phyloP scores from a whole-genome alignment of 768 basidiomycete species.

The Agrocybe praecox region DNA sequence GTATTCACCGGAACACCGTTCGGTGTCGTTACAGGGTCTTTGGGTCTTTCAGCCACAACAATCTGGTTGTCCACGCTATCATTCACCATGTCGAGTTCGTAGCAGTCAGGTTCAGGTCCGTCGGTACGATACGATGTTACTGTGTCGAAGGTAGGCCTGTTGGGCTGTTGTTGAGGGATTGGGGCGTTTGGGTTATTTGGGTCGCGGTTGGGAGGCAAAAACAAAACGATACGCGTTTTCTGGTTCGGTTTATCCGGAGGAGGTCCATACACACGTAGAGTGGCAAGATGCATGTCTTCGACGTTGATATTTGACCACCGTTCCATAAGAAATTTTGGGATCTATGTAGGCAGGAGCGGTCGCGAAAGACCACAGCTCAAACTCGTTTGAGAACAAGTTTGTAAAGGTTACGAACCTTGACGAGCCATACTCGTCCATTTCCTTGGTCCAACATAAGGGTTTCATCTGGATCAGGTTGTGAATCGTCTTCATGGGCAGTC shows the following conservation, averaged over 20 bases:
- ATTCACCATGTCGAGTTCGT: conserved; percentile 88
- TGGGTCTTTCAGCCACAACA: conserved; percentile 82
- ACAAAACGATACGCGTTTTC: conserved; percentile 65
- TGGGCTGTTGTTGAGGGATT: conserved; percentile 23
- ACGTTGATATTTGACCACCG: conserved; percentile 78
- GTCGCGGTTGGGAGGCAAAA: conserved; percentile 62
- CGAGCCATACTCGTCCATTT: conserved; percentile 80
- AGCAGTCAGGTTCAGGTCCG: conserved; percentile 62
- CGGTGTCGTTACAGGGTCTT: conserved; percentile 47
- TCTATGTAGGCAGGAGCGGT: conserved; percentile 41
- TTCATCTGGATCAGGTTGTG: conserved; percentile 80
- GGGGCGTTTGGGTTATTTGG: conserved; percentile 28
- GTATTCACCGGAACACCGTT: conserved; percentile 46
- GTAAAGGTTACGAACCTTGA: conserved; percentile 59
- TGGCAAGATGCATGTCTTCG: conserved; percentile 82
- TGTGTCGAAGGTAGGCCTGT: conserved; percentile 40
- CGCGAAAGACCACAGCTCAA: conserved; percentile 2
- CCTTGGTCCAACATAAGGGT: conserved; percentile 78
- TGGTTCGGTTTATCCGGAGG: conserved; percentile 41
- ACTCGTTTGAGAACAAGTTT: neutral
- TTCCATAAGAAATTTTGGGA: conserved; percentile 86
- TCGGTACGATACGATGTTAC: conserved; percentile 31
- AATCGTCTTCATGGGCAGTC: conserved; percentile 54
- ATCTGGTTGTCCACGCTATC: conserved; percentile 84
- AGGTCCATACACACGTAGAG: conserved; percentile 73